Conservation (phyloP, 805 yeast genomes). For the Kodamaea restingae region DNA sequence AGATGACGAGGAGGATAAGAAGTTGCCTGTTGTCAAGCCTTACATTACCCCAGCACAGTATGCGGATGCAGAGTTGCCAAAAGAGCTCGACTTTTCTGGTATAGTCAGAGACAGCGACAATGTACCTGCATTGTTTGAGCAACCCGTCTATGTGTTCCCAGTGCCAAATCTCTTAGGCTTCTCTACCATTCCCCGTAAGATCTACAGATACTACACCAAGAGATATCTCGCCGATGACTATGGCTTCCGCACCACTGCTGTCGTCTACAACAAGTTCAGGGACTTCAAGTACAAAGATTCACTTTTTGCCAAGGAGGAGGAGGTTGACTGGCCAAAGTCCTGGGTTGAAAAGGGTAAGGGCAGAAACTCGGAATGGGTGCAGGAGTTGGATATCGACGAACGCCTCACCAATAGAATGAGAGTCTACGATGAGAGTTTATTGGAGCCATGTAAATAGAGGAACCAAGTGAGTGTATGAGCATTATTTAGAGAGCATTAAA, state of each 20-base stretch:
- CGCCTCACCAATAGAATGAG: constrained; percentile 54
- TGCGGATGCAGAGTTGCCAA: constrained; percentile 49
- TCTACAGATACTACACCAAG: constrained; percentile 72
- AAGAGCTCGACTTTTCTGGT: constrained; percentile 47
- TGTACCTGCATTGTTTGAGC: constrained; percentile 62
- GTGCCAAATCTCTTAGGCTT: constrained; percentile 81
- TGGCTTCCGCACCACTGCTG: constrained; percentile 51
- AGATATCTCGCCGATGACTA: constrained; percentile 67
- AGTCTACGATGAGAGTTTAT: constrained; percentile 33
- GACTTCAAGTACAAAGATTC: constrained; percentile 47
- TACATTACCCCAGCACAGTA: constrained; percentile 62
- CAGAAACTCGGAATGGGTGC: constrained; percentile 83
- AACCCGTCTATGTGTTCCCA: constrained; percentile 73
- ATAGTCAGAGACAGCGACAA: constrained; percentile 29
- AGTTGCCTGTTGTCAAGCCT: constrained; percentile 54
- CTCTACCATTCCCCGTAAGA: constrained; percentile 65
- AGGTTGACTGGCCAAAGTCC: constrained; percentile 77
- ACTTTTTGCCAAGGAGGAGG: constrained; percentile 55
- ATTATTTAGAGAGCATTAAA: too few relatives aligned
- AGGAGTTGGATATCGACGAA: constrained; percentile 65
- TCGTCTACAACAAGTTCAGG: constrained; percentile 50
- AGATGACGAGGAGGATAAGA: constrained; percentile 22
- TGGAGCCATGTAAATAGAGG: constrained; percentile 6
- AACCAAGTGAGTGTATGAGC: too few relatives aligned
- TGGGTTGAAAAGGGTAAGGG: constrained; percentile 80